These are phyloP conservation scores for Corchorus capsularis DNA, from an alignment of 345 rosid genomes.

Conservation along the genomic window DNA sequence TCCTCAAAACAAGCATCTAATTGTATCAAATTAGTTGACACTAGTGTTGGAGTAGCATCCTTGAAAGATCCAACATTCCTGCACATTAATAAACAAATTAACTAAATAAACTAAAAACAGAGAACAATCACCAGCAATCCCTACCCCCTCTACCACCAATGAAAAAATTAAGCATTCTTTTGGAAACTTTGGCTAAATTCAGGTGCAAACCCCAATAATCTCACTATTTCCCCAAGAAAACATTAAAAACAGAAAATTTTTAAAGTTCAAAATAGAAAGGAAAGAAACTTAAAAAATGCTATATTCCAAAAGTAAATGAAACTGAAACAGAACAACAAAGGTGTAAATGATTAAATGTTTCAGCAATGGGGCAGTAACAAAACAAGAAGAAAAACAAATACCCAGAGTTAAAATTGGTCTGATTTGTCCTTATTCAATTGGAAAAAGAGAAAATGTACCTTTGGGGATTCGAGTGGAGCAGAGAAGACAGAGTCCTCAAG, in stretches of 20 bases:
- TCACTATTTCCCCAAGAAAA: not conserved
- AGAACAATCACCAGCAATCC: not conserved
- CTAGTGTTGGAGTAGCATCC: conserved; percentile 24
- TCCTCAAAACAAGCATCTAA: conserved; percentile 24
- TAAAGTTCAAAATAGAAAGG: not conserved
- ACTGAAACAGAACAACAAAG: not conserved
- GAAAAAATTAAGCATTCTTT: not conserved
- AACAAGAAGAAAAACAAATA: not conserved
- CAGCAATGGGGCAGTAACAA: not conserved
- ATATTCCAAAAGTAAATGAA: not conserved
- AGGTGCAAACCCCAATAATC: not conserved
- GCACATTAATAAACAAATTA: conserved; percentile 6
- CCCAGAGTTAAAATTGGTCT: not conserved
- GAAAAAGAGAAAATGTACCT: conserved; percentile 38
- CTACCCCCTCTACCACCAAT: not conserved
- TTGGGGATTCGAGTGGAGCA: conserved; percentile 47
- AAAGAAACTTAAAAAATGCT: not conserved
- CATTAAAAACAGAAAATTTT: not conserved
- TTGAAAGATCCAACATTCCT: conserved; percentile 39
- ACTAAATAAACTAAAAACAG: not conserved
- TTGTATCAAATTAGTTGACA: conserved; percentile 20
- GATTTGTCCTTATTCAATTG: not conserved
- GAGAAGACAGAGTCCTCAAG: conserved; percentile 49
- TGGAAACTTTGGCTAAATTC: not conserved
- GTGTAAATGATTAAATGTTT: not conserved